Percentiles rank a stretch among this genome's conserved stretches.
These are phyloP conservation scores for Ustilago trichophora DNA, from an alignment of 1,284 basidiomycete species.

Conservation along the genomic window DNA sequence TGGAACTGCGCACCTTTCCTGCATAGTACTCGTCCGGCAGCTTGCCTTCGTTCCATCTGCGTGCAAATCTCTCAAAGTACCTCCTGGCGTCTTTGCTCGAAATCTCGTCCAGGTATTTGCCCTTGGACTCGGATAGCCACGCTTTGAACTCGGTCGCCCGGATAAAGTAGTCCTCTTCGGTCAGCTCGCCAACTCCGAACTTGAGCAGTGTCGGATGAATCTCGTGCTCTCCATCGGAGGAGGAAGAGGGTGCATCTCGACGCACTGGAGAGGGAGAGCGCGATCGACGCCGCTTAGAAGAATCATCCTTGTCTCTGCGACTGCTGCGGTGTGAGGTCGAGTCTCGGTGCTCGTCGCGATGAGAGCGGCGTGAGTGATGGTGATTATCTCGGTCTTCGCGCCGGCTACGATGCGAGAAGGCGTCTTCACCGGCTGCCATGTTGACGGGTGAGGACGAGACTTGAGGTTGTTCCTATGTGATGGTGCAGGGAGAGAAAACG, in stretches of 20 bases:
- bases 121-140: conserved; percentile 39
- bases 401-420: too few relatives aligned
- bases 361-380: not conserved
- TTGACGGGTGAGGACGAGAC: too few relatives aligned
- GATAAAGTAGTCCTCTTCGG: conserved; percentile 41
- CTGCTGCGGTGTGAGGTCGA: not conserved
- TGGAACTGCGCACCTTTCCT: conserved; percentile 6
- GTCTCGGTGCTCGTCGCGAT: not conserved
- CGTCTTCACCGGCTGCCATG: too few relatives aligned
- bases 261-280: conserved; percentile 1
- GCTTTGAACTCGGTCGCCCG: conserved; percentile 48
- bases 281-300: conserved; percentile 2
- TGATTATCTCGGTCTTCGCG: not conserved
- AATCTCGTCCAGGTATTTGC: conserved; percentile 51
- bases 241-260: not conserved
- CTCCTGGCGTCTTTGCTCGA: conserved; percentile 33
- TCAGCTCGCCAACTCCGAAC: conserved; percentile 13
- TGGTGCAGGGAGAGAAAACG: too few relatives aligned
- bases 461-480: too few relatives aligned
- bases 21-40: conserved; percentile 25
- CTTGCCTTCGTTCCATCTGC: conserved; percentile 40
- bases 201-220: not conserved
- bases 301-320: not conserved
- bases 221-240: not conserved
- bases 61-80: conserved; percentile 48